phyloP scores from a whole-genome alignment of 2,329 filamentous ascomycete genomes.

The Anisogramma anomala region DNA sequence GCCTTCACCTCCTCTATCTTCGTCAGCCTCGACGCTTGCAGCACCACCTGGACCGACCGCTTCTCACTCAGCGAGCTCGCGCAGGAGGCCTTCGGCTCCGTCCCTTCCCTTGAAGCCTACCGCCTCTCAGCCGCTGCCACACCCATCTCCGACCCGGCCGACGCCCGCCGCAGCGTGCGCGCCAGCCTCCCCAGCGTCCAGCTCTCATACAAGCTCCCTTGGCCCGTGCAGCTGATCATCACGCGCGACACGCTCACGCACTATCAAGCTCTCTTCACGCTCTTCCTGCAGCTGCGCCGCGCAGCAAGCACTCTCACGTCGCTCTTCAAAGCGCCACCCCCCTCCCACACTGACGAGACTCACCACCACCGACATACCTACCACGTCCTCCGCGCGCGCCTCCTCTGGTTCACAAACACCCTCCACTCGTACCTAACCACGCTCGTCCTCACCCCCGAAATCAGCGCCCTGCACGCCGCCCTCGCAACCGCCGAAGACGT shows the following conservation, averaged over 20 bases:
- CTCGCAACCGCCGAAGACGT: constrained; percentile 58
- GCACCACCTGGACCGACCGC: constrained; percentile 61
- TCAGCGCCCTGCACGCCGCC: constrained; percentile 40
- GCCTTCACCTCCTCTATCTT: constrained; percentile 60
- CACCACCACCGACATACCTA: constrained; percentile 37
- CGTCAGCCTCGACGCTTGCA: constrained; percentile 54
- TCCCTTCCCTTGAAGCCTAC: constrained; percentile 40
- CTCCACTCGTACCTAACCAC: constrained; percentile 67
- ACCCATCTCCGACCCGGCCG: constrained; percentile 29
- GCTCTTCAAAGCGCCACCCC: constrained; percentile 46
- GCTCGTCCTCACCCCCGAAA: constrained; percentile 55
- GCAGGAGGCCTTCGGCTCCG: constrained; percentile 54
- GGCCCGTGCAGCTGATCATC: constrained; percentile 62
- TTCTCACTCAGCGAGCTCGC: constrained; percentile 70
- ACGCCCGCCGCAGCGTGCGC: constrained; percentile 46
- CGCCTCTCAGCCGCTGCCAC: constrained; percentile 48
- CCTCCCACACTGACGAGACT: constrained; percentile 29
- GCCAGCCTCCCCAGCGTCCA: constrained; percentile 50
- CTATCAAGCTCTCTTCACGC: constrained; percentile 63
- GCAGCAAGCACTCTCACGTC: constrained; percentile 56
- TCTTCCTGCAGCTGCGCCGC: constrained; percentile 67
- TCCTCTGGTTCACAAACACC: constrained; percentile 68
- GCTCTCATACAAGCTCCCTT: constrained; percentile 56
- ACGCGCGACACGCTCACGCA: constrained; percentile 48
- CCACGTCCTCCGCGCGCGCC: constrained; percentile 51